Evolutionary conservation across 352 stramenopile genomes (phyloP).

Genomic region (Globisporangium cystogenes): DNA sequence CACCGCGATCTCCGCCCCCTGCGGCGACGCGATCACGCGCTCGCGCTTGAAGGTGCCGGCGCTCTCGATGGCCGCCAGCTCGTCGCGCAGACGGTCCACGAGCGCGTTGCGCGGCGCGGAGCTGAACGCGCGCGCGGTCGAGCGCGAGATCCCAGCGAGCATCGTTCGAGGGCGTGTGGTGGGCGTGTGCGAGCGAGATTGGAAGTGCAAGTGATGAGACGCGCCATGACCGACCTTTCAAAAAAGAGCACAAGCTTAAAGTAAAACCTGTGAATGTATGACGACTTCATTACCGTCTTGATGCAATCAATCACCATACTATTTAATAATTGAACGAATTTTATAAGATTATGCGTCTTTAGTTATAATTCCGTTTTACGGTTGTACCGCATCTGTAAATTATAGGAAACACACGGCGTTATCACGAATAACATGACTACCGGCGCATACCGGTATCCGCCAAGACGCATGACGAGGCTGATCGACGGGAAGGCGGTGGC

Average conservation of each 20-base stretch:
- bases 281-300: too few relatives aligned
- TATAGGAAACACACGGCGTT: too few relatives aligned
- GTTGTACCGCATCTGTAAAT: too few relatives aligned
- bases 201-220: background rate
- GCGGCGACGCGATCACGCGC: constrained; percentile 87
- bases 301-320: too few relatives aligned
- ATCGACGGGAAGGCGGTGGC: constrained; percentile 74
- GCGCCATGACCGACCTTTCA: background rate
- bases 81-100: constrained; percentile 66
- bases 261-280: too few relatives aligned
- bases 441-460: too few relatives aligned
- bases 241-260: too few relatives aligned
- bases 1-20: constrained; percentile 78
- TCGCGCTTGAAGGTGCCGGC: constrained; percentile 86
- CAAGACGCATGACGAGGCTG: constrained; percentile 28
- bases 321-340: too few relatives aligned
- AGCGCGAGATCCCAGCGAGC: background rate
- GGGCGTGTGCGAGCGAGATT: too few relatives aligned
- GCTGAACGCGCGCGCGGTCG: constrained; percentile 16
- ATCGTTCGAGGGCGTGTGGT: background rate
- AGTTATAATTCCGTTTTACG: too few relatives aligned
- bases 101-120: constrained; percentile 52
- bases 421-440: too few relatives aligned
- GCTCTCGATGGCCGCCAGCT: constrained; percentile 63
- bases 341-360: too few relatives aligned